Evolutionary conservation across 352 stramenopile species (phyloP), one percentile per base, ranked within the genome.

Genomic region (Phytophthora sojae): DNA sequence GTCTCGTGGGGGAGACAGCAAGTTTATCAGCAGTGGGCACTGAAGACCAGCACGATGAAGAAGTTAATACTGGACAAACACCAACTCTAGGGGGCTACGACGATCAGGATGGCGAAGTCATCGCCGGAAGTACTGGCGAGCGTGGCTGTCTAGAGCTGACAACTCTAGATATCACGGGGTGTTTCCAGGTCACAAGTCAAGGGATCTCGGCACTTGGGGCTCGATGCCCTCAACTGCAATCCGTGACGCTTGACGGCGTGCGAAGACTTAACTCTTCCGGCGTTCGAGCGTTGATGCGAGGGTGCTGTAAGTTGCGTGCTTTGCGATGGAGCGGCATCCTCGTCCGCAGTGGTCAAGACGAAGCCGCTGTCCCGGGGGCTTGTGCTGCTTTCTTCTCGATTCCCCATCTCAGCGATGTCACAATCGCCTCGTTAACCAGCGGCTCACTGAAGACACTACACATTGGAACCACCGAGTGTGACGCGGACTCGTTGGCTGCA

Each of bases 321-420:
- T 29, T 95, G 30, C 72, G 75, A 32, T 90, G 85, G 82, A 64
- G 70, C 8, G 85, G 88, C 0, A 81, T 91, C 30, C 83, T 94
- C 54, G 83, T 95, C n/a, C 76, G 76, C 12, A 75, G 64, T 45
- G 68, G 57, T 45, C 77, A 78, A 59, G 45, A 61, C 4, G 66
- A 49, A 47, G 51, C 26, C 1, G 59, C 54, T 21, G 9, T 60
- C 8, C 50, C 57, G 0, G 58, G 62, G 26, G 54, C 58, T 52
- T 76, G 72, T 67, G 72, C 72, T 26, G 67, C 71, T 29, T 93
- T 95, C 69, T 94, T 94, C 75, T 92, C 84, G 9, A 83, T 87
- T 25, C 86, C 88, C 15, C 69, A 75, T 9, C 49, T 94, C 8
- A 75, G 77, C 56, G 64, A 75, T 0, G 42, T 56, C 3, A 78